A percentile compares a stretch with the other conserved stretches of the same genome.
phyloP scores from a whole-genome alignment of 805 yeast species.

The Scheffersomyces spartinae region DNA sequence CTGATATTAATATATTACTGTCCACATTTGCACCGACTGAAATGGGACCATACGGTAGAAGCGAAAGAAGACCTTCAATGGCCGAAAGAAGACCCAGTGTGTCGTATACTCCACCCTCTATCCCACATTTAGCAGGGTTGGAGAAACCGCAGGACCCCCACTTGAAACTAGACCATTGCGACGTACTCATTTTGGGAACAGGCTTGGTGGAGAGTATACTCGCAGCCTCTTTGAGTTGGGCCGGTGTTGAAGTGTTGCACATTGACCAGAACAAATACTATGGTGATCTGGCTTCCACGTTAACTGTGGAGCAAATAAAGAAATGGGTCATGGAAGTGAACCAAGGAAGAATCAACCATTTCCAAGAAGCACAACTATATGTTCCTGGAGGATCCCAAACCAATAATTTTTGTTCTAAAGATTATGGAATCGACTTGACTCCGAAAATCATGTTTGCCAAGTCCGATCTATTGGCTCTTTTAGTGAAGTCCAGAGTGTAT shows the following conservation, averaged over 20 bases:
- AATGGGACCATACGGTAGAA: no score
- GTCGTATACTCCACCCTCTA: constrained; percentile 24
- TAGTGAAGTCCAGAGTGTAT: constrained; percentile 78
- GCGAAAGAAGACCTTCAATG: constrained; percentile 32
- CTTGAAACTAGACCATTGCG: constrained; percentile 57
- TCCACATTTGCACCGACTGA: no score
- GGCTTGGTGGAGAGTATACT: constrained; percentile 80
- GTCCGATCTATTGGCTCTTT: constrained; percentile 71
- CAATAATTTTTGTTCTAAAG: constrained; percentile 36
- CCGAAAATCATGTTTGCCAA: constrained; percentile 85
- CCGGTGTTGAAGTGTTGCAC: constrained; percentile 90
- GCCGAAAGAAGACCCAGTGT: constrained; percentile 36
- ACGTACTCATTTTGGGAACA: constrained; percentile 86
- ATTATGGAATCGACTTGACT: constrained; percentile 78
- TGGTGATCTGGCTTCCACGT: constrained; percentile 80
- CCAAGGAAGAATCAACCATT: constrained; percentile 29
- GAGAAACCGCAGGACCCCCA: constrained; percentile 54
- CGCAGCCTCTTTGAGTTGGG: constrained; percentile 96
- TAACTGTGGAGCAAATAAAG: constrained; percentile 77
- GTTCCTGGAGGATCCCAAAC: constrained; percentile 50
- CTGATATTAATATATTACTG: no score
- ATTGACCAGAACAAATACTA: constrained; percentile 77
- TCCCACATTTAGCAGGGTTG: constrained; percentile 65
- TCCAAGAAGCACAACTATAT: constrained; percentile 66
- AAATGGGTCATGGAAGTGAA: constrained; percentile 75